These are phyloP conservation scores for Powellomyces hirtus DNA, from an alignment of 192 early-diverging fungal species.

Conservation along the genomic window DNA sequence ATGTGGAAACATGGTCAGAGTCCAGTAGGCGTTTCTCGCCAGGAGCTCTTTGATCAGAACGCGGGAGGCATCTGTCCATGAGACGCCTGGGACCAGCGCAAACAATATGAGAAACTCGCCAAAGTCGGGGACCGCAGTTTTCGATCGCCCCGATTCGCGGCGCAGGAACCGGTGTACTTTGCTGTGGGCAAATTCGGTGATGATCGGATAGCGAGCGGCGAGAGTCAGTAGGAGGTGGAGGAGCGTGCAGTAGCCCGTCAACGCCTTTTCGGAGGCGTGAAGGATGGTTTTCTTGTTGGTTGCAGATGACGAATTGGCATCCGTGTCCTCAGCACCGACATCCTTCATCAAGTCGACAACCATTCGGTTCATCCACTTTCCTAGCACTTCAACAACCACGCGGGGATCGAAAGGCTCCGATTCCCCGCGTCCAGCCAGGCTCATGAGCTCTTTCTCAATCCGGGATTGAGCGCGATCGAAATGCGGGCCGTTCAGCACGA, in stretches of 20 bases:
- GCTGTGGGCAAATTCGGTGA: conserved; percentile 1
- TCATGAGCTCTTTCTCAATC: neutral
- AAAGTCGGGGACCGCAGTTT: conserved; percentile 11
- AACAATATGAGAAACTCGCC: conserved; percentile 24
- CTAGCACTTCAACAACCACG: conserved; percentile 1
- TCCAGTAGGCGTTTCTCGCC: conserved; percentile 27
- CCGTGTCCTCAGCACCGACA: neutral
- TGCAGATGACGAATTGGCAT: too few relatives aligned
- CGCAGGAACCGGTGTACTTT: conserved; percentile 2
- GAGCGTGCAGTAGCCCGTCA: conserved; percentile 26
- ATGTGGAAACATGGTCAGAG: conserved; percentile 19
- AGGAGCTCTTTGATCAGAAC: conserved; percentile 11
- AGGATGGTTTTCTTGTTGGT: neutral
- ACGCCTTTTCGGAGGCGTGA: conserved; percentile 22
- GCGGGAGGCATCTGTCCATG: conserved; percentile 5
- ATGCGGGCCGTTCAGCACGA: neutral
- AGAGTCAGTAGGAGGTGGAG: conserved; percentile 26
- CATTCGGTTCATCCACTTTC: conserved; percentile 26
- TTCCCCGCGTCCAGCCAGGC: neutral
- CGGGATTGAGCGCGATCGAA: neutral
- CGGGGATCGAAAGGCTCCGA: neutral
- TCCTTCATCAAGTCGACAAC: conserved; percentile 29
- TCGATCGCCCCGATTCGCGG: conserved; percentile 8
- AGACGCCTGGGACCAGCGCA: neutral
- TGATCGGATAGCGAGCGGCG: conserved; percentile 1